These are phyloP conservation scores for Boeremia lycopersici DNA, from an alignment of 2,329 filamentous ascomycete species.

Conservation along the genomic window DNA sequence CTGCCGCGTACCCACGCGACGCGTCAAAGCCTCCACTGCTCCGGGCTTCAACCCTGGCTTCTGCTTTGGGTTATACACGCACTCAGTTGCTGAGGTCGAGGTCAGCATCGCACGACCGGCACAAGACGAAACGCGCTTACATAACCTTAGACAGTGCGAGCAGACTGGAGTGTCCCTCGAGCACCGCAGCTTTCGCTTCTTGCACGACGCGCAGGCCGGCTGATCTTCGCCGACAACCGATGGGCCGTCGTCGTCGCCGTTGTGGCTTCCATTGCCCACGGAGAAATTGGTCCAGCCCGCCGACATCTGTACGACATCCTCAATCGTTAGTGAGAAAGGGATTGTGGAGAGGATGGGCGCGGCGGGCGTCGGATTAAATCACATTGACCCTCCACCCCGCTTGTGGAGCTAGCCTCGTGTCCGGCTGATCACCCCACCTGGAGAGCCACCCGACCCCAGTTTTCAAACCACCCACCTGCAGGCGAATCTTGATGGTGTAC, in stretches of 20 bases:
- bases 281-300: constrained; percentile 43
- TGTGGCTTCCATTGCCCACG: constrained; percentile 29
- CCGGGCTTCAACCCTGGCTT: constrained; percentile 44
- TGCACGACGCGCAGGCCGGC: constrained; percentile 41
- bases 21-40: constrained; percentile 41
- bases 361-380: constrained; percentile 36
- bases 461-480: constrained; percentile 2
- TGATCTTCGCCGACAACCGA: constrained; percentile 34
- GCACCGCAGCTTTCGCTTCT: constrained; percentile 42
- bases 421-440: constrained; percentile 26
- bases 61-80: constrained; percentile 40
- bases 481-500: neutral
- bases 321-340: constrained; percentile 22
- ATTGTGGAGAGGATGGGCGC: constrained; percentile 28
- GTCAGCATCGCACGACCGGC: constrained; percentile 17
- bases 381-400: constrained; percentile 24
- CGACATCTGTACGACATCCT: constrained; percentile 39
- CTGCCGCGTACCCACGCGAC: constrained; percentile 36
- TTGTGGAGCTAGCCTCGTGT: constrained; percentile 27
- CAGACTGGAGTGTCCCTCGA: constrained; percentile 40
- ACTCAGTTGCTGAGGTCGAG: constrained; percentile 30
- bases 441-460: constrained; percentile 9
- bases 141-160: constrained; percentile 41
- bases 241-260: constrained; percentile 33
- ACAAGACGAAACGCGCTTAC: constrained; percentile 25